Conservation (phyloP, 106 monocot genomes). For the Acanthochlamys bracteata region DNA sequence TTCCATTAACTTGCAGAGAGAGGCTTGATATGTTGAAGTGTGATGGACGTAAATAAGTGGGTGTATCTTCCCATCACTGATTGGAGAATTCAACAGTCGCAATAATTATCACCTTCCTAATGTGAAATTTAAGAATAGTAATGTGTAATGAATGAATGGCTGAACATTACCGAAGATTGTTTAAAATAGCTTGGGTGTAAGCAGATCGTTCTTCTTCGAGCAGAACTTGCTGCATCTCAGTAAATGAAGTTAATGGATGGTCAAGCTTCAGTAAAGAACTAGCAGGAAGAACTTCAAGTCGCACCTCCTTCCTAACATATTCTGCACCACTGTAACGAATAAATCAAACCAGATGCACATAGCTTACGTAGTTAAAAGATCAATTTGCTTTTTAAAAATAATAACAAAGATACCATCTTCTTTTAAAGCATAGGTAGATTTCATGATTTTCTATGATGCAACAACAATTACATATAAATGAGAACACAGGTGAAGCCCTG, state of each 20-base stretch:
- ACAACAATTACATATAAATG: too few relatives aligned
- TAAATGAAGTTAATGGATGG: constrained; percentile 50
- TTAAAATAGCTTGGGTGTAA: constrained; percentile 52
- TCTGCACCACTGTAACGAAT: constrained; percentile 53
- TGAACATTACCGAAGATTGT: constrained; percentile 43
- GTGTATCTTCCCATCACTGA: constrained; percentile 78
- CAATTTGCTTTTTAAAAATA: background rate
- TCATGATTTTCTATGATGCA: too few relatives aligned
- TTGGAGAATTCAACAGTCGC: constrained; percentile 9
- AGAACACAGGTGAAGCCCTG: too few relatives aligned
- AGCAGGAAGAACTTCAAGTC: constrained; percentile 57
- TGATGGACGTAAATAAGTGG: constrained; percentile 91
- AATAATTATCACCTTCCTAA: background rate
- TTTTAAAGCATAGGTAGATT: too few relatives aligned
- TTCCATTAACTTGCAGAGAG: constrained; percentile 95
- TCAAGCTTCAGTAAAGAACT: constrained; percentile 50
- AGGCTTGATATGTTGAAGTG: constrained; percentile 85
- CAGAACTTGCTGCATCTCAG: constrained; percentile 65
- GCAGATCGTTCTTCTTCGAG: constrained; percentile 77
- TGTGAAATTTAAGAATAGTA: background rate
- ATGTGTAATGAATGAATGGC: background rate
- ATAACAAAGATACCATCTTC: background rate
- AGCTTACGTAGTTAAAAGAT: background rate
- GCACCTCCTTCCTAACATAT: constrained; percentile 80
- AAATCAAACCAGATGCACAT: background rate